Conservation (phyloP, 441 rosid genomes). For the Omphalea diandra region DNA sequence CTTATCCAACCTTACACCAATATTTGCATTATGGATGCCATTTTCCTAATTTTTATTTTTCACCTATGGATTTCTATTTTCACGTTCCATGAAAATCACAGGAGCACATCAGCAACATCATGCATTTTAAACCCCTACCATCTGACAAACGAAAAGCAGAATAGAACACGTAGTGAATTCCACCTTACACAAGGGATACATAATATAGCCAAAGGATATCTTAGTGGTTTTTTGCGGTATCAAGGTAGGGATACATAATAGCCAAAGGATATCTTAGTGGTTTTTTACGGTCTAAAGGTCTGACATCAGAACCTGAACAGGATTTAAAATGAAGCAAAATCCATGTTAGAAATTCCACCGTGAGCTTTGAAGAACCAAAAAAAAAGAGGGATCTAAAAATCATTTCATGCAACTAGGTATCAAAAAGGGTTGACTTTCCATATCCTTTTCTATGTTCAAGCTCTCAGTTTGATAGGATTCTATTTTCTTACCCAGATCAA, state of each 20-base stretch:
- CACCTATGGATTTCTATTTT: neutral
- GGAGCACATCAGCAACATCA: neutral
- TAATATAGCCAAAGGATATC: neutral
- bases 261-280: neutral
- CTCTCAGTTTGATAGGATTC: neutral
- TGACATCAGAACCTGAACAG: neutral
- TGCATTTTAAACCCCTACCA: neutral
- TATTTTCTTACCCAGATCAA: neutral
- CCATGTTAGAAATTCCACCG: neutral
- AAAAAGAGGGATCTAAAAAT: neutral
- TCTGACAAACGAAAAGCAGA: neutral
- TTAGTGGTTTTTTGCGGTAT: neutral
- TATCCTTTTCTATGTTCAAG: neutral
- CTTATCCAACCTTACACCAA: no score
- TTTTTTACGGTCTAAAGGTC: neutral
- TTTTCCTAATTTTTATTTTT: neutral
- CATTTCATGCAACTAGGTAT: neutral
- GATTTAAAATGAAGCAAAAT: neutral
- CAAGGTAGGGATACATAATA: neutral
- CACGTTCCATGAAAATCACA: neutral
- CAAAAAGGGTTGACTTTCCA: neutral
- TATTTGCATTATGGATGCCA: neutral
- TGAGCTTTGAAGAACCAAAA: neutral
- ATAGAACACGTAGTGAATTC: neutral
- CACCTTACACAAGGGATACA: neutral